phyloP scores from a whole-genome alignment of 78 protist genomes.

The Dictyostelium discoideum region dicty_2.7 NC_007089.4:513001-513500 shows the following conservation, averaged over 20 bases:
- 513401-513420: not conserved
- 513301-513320: not conserved
- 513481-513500: conserved; percentile 75
- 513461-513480: conserved; percentile 25
- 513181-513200: conserved; percentile 28
- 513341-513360: not conserved
- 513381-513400: too few species aligned
- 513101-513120: conserved; percentile 31
- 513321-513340: not conserved
- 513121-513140: conserved; percentile 44
- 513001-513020: conserved; percentile 80
- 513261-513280: not conserved
- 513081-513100: not conserved
- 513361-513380: not conserved
- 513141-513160: not conserved
- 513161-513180: conserved; percentile 33
- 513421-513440: not conserved
- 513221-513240: not conserved
- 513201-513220: conserved; percentile 31
- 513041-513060: conserved; percentile 46
- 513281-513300: conserved; percentile 9
- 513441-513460: not conserved
- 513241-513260: not conserved
- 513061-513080: not conserved
- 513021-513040: conserved; percentile 72